Evolutionary conservation across 2,329 filamentous ascomycete genomes (phyloP).

Genomic region (Aureobasidium sp.): DNA sequence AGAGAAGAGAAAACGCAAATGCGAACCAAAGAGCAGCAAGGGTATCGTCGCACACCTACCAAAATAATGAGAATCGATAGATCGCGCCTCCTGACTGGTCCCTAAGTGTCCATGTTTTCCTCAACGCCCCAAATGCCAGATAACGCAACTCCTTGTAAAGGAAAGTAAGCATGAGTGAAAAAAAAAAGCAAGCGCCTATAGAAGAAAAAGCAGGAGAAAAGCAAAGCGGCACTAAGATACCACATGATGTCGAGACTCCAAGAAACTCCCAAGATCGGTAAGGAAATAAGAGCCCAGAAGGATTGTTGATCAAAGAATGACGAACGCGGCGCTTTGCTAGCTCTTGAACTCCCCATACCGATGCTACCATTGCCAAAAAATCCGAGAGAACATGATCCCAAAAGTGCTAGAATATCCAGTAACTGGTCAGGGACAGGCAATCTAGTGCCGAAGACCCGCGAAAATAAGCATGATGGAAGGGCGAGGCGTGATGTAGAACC

Average conservation of each 20-base stretch:
- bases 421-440: neutral
- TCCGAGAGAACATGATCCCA: neutral
- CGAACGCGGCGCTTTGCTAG: neutral
- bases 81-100: neutral
- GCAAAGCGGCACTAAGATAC: too few species aligned
- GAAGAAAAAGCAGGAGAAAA: neutral
- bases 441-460: neutral
- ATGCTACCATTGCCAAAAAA: neutral
- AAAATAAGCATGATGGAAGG: neutral
- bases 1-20: neutral
- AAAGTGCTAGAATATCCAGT: neutral
- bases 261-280: neutral
- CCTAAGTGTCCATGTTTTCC: neutral
- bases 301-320: neutral
- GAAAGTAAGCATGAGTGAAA: neutral
- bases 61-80: neutral
- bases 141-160: neutral
- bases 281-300: neutral
- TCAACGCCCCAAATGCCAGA: neutral
- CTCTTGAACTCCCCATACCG: neutral
- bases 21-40: neutral
- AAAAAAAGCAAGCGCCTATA: neutral
- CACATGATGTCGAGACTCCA: neutral
- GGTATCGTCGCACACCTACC: constrained; percentile 11
- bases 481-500: neutral